Evolutionary conservation across 257 asterid genomes (phyloP).

Genomic region (Solanum piurae): DNA sequence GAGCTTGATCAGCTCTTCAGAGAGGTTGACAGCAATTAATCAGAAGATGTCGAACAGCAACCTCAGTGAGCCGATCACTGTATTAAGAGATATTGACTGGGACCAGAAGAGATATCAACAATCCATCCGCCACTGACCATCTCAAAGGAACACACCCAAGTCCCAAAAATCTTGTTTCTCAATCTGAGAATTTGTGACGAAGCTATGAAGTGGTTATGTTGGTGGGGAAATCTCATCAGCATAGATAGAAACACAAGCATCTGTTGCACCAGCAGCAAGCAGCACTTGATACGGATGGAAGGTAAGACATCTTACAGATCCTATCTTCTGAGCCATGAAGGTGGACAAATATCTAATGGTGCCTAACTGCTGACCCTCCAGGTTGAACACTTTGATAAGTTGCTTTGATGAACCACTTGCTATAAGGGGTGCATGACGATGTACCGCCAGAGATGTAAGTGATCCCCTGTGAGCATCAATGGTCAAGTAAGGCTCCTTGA

Average conservation of each 20-base stretch:
- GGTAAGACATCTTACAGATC: conserved; percentile 79
- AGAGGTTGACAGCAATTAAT: neutral
- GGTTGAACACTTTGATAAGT: conserved; percentile 71
- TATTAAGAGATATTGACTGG: neutral
- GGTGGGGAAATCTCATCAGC: conserved; percentile 58
- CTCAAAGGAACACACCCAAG: neutral
- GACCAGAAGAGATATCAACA: neutral
- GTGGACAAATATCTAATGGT: conserved; percentile 76
- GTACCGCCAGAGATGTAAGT: conserved; percentile 87
- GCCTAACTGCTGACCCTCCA: conserved; percentile 80
- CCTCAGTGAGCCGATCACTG: conserved; percentile 1
- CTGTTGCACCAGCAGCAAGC: conserved; percentile 98
- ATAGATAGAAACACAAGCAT: conserved; percentile 84
- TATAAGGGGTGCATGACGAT: conserved; percentile 69
- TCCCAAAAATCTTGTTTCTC: neutral
- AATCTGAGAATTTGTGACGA: neutral
- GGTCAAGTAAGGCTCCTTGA: conserved; percentile 53
- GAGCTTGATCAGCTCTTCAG: conserved; percentile 4
- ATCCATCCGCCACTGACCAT: neutral
- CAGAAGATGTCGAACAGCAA: neutral
- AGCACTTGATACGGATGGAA: conserved; percentile 89
- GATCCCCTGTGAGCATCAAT: conserved; percentile 93
- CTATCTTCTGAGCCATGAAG: conserved; percentile 96
- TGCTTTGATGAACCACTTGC: conserved; percentile 97
- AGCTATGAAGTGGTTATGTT: conserved; percentile 18